Evolutionary conservation across 768 basidiomycete species (phyloP), one percentile per base, ranked within the genome.

Genomic region (Tylopilus plumbeoviolaceoides): DNA sequence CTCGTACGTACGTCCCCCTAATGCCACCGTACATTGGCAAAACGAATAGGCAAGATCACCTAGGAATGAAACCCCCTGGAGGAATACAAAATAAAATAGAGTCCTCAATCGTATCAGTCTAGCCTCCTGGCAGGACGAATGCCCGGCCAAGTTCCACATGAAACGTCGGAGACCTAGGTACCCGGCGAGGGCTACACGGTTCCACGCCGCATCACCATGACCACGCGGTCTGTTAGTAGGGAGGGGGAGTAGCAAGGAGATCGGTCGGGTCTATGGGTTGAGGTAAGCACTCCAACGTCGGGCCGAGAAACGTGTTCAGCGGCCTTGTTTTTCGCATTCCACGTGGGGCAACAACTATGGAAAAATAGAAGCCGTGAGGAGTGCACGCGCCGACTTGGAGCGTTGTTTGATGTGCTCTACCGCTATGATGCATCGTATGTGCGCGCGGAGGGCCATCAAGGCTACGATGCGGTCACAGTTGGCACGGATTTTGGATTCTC

Each of bases 111-210:
- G 4, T 44, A 25, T 48, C 8, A 40, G 20, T 43, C 10, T 30
- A 33, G 30, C 23, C 23, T 5, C 23, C 23, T 23, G n/a, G 1
- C 7, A 11, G 27, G 17, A 38, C 10, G 2, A 17, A 20, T 36
- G 10, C 30, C 42, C 48, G 36, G 18, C 42, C 44, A 44, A 39
- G 36, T 41, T 31, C 27, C 49, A 46, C 47, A 25, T 60, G 48
- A 42, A 50, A 43, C 49, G 7, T 28, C 25, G 51, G 33, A 49
- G 7, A 5, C 15, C 38, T 5, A 47, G 21, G 25, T 23, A 18
- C 35, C 23, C 33, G 33, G 25, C 12, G 15, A 14, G n/a, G 36
- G 15, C 10, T 23, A 44, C 31, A 14, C 30, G 17, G 31, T 50
- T 43, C 31, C 33, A 35, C 30, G 30, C 15, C n/a, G n/a, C n/a